Percentiles rank a stretch among this genome's conserved stretches.
Conservation (phyloP, 192 early-diverging fungal genomes). For the Entrophospora sp. region DNA sequence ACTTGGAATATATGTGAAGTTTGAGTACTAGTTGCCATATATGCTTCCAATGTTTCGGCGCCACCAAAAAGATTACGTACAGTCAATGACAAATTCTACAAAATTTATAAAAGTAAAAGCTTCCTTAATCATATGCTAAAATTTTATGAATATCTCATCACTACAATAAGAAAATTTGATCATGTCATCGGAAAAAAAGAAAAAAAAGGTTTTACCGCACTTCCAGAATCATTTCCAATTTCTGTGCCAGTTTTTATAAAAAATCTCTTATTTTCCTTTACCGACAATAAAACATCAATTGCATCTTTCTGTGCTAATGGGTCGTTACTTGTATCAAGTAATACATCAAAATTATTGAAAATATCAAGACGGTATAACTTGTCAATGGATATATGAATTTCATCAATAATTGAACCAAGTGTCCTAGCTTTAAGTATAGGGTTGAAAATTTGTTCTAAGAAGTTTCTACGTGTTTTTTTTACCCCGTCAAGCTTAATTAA, state of each 20-base stretch:
- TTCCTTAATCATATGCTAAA: too few relatives aligned
- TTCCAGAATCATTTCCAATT: conserved; percentile 82
- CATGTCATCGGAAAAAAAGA: background rate
- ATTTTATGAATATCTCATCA: too few relatives aligned
- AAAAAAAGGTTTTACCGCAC: conserved; percentile 45
- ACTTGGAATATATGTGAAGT: conserved; percentile 49
- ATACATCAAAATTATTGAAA: conserved; percentile 57
- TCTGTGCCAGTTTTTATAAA: conserved; percentile 82
- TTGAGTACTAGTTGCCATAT: conserved; percentile 67
- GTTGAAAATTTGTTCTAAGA: conserved; percentile 34
- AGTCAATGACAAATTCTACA: conserved; percentile 42
- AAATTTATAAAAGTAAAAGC: background rate
- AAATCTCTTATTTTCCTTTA: conserved; percentile 65
- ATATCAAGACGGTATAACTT: conserved; percentile 58
- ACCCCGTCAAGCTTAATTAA: conserved; percentile 22
- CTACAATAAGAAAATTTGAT: too few relatives aligned
- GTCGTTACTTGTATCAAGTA: conserved; percentile 50
- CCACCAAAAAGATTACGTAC: conserved; percentile 84
- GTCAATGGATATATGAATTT: conserved; percentile 43
- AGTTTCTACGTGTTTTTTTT: conserved; percentile 34
- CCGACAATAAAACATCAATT: conserved; percentile 64
- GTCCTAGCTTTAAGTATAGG: conserved; percentile 35
- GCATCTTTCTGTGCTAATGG: conserved; percentile 32
- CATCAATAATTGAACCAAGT: conserved; percentile 56
- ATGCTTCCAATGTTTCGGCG: conserved; percentile 70